Base-by-base conservation (phyloP, 192 early-diverging fungal genomes). In the Linnemannia schmuckeri region DNA sequence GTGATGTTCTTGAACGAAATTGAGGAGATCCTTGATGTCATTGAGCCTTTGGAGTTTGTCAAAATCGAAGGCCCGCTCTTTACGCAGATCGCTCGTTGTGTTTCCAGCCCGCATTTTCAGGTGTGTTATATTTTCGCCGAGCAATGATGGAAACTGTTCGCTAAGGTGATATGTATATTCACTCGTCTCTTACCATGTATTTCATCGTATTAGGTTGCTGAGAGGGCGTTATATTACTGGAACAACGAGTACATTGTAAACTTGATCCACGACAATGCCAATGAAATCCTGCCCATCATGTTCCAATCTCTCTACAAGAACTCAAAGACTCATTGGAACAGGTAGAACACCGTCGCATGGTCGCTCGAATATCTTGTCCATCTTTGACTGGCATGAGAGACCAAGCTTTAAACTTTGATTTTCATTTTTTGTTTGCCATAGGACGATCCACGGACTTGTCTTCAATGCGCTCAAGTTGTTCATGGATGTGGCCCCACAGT, bases 1-100 rank as follows among this genome's bases (percentile, higher is more conserved):
- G 97, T 99, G 77, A 98, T 99, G 97, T 99, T 97, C 90, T 92
- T 99, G 83, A 97, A 96, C 89, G 98, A 99, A 88, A 91, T 99
- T 52, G 98, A 99, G 82, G 97, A 97, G 78, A 97, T 99, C 33
- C 88, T 99, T 90, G 97, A 98, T 88, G 94, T 97, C 1, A 97
- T 96, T 68, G 98, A 99, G 82, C 96, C 95, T 7, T 88, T 92
- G 61, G 96, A 99, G 89, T 99, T 99, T 88, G 89, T 93, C 54
- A 96, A 94, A 74, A 90, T 99, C 47, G 96, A 96, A 88, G 91
- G 93, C 37, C 96, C 97, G 35, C 88, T 99, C 49, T 99, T 99
- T 87, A 93, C 96, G 86, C 96, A 97, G 88, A 94, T 99, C 52
- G 92, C 97, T 20, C 89, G 92, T 76, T 99, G 97, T 86, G 95